A percentile compares a stretch with the other conserved stretches of the same genome.
These are phyloP conservation scores for Somion occarium DNA, from an alignment of 1,284 basidiomycete species.

Conservation along the genomic window DNA sequence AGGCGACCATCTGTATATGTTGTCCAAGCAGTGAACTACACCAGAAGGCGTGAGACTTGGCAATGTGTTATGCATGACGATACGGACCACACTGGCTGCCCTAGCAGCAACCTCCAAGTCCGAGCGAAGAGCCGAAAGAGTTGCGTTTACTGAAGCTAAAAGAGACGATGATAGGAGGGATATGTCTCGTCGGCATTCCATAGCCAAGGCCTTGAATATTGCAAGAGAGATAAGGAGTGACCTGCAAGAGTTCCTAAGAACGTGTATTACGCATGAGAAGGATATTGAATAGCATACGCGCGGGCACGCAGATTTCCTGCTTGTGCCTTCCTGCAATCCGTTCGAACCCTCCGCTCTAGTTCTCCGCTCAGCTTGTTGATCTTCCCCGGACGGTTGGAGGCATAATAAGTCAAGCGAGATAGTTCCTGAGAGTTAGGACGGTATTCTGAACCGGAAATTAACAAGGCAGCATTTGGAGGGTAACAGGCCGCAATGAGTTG, in stretches of 20 bases:
- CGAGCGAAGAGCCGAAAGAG: constrained; percentile 56
- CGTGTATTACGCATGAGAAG: constrained; percentile 6
- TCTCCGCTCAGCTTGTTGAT: constrained; percentile 82
- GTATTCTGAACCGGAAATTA: constrained; percentile 76
- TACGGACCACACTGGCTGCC: constrained; percentile 76
- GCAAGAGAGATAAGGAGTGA: constrained; percentile 84
- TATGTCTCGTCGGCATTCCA: constrained; percentile 87
- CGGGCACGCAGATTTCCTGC: constrained; percentile 73
- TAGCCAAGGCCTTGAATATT: constrained; percentile 82
- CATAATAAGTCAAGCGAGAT: constrained; percentile 90
- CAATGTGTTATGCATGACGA: neutral
- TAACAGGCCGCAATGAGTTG: constrained; percentile 89
- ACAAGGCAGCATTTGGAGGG: constrained; percentile 76
- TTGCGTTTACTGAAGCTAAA: constrained; percentile 68
- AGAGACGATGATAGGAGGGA: constrained; percentile 77
- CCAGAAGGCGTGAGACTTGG: neutral
- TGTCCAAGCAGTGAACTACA: constrained; percentile 87
- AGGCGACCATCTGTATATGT: constrained; percentile 85
- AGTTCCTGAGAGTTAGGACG: constrained; percentile 88
- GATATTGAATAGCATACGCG: constrained; percentile 61
- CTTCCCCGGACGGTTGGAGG: constrained; percentile 86
- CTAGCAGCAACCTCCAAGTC: constrained; percentile 87
- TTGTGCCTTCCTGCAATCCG: constrained; percentile 66
- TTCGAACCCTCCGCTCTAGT: constrained; percentile 72
- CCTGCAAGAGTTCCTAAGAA: constrained; percentile 33